Evolutionary conservation across 192 early-diverging fungal genomes (phyloP), one percentile per base, ranked within the genome.

Genomic region (Mortierella alpina): DNA sequence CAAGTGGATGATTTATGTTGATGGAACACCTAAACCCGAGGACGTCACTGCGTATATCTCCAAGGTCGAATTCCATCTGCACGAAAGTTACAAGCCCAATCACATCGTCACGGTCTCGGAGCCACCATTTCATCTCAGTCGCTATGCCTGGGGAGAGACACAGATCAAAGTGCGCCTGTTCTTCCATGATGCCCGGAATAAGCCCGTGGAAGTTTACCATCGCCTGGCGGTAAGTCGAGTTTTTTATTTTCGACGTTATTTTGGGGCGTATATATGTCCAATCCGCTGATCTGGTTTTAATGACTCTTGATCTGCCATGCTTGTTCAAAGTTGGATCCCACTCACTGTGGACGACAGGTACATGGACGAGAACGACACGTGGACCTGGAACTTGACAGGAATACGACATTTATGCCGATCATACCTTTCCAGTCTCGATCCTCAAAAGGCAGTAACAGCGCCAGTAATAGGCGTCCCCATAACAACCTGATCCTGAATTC

Each of bases 81-180:
- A 98, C 73, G 95, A 93, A 65, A 93, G 93, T 63, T 98, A 96
- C 72, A 89, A 88, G 47, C 97, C 97, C 0, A 87, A 94, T 59
- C 92, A 97, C 77, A 89, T 96, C n/a, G 89, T 97, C 7, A 96
- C 97, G 50, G 86, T 97, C 11, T 76, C 77, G 0, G 87, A 89
- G 47, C 88, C 95, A 0, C 94, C 91, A 2, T 96, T 97, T 75
- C 91, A 92, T 65, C 73, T 98, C 62, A 94, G 92, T 15, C 89
- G 96, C n/a, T 92, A 90, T 72, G 97, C 96, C 0, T 98, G 96
- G 96, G 97, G 97, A 44, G 97, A 98, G 82, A 96, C 95, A 59
- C 95, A 95, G 18, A 86, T 97, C 54, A 89, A 93, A 39, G 80
- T 96, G 15, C 91, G 94, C 62, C 53, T 98, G 17, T 91, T 89